A percentile compares a stretch with the other conserved stretches of the same genome.
Conservation (phyloP, 2,329 filamentous ascomycete genomes). For the Colletotrichum sp. region DNA sequence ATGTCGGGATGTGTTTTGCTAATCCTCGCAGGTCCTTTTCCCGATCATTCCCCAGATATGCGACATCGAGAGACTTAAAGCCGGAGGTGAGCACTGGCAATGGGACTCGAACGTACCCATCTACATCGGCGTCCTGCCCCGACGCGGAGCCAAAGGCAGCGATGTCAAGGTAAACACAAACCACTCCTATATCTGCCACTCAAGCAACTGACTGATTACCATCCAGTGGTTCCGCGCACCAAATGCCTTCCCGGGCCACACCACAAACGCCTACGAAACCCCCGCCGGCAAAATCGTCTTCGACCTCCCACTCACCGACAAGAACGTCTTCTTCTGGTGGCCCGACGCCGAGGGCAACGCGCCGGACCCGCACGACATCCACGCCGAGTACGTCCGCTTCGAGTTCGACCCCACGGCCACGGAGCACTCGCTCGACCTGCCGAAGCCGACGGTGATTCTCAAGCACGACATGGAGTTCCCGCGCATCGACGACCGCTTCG, state of each 20-base stretch:
- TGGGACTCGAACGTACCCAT: slow-evolving; percentile 30
- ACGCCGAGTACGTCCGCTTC: slow-evolving; percentile 23
- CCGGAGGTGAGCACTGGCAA: slow-evolving; percentile 44
- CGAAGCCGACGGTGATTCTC: not conserved
- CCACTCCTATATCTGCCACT: rapidly evolving
- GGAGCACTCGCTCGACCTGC: not conserved
- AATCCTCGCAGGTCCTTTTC: not conserved
- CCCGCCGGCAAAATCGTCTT: slow-evolving; percentile 33
- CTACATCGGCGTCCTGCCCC: slow-evolving; percentile 8
- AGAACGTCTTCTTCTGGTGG: slow-evolving; percentile 49
- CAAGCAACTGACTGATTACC: not conserved
- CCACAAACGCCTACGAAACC: slow-evolving; percentile 40
- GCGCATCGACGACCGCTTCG: slow-evolving; percentile 11
- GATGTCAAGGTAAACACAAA: not conserved
- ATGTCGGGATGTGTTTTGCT: not conserved
- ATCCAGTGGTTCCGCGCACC: slow-evolving; percentile 41
- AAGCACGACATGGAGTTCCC: slow-evolving; percentile 13
- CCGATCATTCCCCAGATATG: slow-evolving; percentile 5
- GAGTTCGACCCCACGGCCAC: slow-evolving; percentile 8
- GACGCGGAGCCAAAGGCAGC: slow-evolving; percentile 4
- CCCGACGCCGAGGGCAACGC: slow-evolving; percentile 39
- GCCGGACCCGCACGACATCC: slow-evolving; percentile 31
- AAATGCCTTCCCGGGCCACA: slow-evolving; percentile 40
- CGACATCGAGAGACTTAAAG: slow-evolving; percentile 29
- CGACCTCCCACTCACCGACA: slow-evolving; percentile 39